Evolutionary conservation across 2,329 filamentous ascomycete species (phyloP), one percentile per base, ranked within the genome.

Genomic region (Beauveria asiatica): DNA sequence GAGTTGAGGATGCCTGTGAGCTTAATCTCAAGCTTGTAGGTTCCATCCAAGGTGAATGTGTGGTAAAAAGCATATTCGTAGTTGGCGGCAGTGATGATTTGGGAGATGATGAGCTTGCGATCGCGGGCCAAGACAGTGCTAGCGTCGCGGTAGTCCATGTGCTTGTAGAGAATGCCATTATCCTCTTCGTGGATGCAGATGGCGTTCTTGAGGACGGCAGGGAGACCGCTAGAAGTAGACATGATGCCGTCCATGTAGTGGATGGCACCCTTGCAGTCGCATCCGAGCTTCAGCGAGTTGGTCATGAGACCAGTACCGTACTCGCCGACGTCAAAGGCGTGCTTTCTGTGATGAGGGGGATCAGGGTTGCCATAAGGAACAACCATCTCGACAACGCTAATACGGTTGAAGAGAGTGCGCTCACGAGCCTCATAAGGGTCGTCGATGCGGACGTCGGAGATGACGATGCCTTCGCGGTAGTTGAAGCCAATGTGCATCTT

Each of bases 401-500:
- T 73, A 2, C 87, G 80, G 72, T 90, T 86, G 71, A 90, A 82
- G 37, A 90, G 75, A 45, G 81, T 84, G 54, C 85, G 79, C 66
- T 73, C 70, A 17, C 69, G 71, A 25, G 67, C 64, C 62, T 73
- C 70, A 21, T 72, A 67, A 3, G 70, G 69, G 41, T 82, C 83
- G 67, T 87, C 83, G 66, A 87, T 89, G 65, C 79, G 78, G 7
- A 90, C 75, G 65, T 90, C 85, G 63, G 89, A 87, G 0, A 91
- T 78, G 2, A 87, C 85, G 17, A 85, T 82, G 23, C 87, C 87
- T 72, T 90, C 88, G 11, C 87, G 78, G 62, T 83, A 81, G 75
- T 88, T 89, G 76, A 88, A 90, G 50, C 83, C 83, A n/a, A 91
- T 82, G 60, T 87, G 78, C 75, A 92, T 84, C 25, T 81, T 79